Base-by-base conservation (phyloP, 345 rosid genomes). In the Jatropha curcas region DNA sequence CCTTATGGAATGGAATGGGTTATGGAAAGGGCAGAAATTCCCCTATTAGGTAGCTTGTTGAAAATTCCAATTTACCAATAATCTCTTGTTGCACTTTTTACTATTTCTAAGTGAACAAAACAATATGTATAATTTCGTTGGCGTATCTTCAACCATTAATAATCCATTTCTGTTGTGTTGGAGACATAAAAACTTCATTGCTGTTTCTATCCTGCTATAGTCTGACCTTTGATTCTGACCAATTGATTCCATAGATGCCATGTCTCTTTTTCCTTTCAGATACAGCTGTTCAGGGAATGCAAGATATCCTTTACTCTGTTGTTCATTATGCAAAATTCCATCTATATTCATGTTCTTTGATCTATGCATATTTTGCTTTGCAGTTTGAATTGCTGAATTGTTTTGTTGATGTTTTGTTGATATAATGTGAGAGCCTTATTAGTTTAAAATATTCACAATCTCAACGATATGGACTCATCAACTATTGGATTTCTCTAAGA, bases 321-420 rank as follows among this genome's bases (percentile, higher is more conserved):
- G 11, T 41, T 45, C 17, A 9, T 22, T 25, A 5, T 43, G 12
- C 12, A 46, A 45, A 25, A 27, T 22, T 17, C 30, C 7, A 48
- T 66, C 39, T 66, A 31, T 46, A 5, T 50, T n/a, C 51, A 22
- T 34, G 34, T 13, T 72, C 60, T 22, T 52, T 11, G 19, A 60
- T 37, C 11, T 34, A 5, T 35, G 28, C 0, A 61, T 4, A 61
- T 35, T n/a, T 7, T 35, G 30, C 1, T 22, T 34, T 11, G 19
- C n/a, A n/a, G 28, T 60, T 60, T 37, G 52, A 57, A 37, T 24
- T 41, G 35, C 27, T 10, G 12, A 37, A 46, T 50, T 50, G 6
- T 48, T 57, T 65, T 28, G 12, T 34, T 10, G 4, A 19, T 58
- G 60, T 56, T 59, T 24, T 74, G 51, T 24, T 73, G 39, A 63